Evolutionary conservation across 129 eudicot species (phyloP).

Genomic region (Flaveria trinervia): DNA sequence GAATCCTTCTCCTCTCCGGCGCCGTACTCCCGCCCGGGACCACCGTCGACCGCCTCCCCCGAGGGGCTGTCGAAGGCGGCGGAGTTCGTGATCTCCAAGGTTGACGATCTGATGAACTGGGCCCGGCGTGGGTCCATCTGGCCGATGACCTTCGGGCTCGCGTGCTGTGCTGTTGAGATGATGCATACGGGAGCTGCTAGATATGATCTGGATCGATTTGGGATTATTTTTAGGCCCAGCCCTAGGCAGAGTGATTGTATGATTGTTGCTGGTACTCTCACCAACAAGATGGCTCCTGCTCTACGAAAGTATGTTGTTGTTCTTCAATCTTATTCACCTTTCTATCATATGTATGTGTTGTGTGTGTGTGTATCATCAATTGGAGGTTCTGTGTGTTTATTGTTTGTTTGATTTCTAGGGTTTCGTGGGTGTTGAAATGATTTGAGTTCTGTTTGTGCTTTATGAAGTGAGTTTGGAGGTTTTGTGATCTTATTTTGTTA

Average conservation of each 20-base stretch:
- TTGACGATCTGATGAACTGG: constrained; percentile 94
- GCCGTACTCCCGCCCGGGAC: constrained; percentile 53
- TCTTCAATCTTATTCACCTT: neutral
- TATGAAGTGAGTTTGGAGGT: too few relatives aligned
- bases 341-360: neutral
- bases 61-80: constrained; percentile 71
- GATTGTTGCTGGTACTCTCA: constrained; percentile 98
- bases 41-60: constrained; percentile 56
- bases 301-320: constrained; percentile 73
- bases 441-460: too few relatives aligned
- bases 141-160: constrained; percentile 99
- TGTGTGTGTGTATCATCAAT: too few relatives aligned
- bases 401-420: too few relatives aligned
- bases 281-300: constrained; percentile 99
- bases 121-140: constrained; percentile 96
- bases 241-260: constrained; percentile 97
- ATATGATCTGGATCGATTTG: constrained; percentile 91
- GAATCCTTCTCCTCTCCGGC: constrained; percentile 52
- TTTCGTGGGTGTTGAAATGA: too few relatives aligned
- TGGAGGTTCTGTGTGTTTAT: too few relatives aligned
- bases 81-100: constrained; percentile 91
- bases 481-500: too few relatives aligned
- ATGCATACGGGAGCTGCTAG: constrained; percentile 99
- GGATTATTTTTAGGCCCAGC: constrained; percentile 92
- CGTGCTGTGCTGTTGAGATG: constrained; percentile 98